Base-by-base conservation (phyloP, 768 basidiomycete species). In the Suillus occidentalis region DNA sequence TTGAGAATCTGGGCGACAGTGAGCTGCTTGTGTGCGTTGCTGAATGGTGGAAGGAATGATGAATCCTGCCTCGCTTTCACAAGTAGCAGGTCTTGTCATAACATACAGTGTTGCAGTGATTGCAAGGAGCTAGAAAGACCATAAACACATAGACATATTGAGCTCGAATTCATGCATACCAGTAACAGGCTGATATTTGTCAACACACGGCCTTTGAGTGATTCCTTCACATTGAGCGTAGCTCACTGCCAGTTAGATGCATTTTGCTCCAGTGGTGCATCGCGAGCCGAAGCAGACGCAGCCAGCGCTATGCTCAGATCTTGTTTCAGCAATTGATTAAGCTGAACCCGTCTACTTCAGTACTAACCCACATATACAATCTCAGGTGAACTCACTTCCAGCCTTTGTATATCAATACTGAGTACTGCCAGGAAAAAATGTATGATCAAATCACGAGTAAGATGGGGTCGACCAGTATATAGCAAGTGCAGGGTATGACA, bases 351-450 rank as follows among this genome's bases (percentile, higher is more conserved):
- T 43, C 12, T 61, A 22, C 45, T 62, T 76, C 61, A 74, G 69
- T 13, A 16, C 52, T 5, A 7, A 57, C 62, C 36, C 31, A 59
- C 57, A 25, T 16, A 42, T 42, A 14, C 20, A 56, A 42, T 20
- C 43, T 40, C 8, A 7, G n/a, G 9, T 37, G 64, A 34, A 78
- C 83, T 58, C 70, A 87, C 89, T 80, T 97, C 97, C 34, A 99
- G 78, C 55, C 97, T 87, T 69, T 97, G 95, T 55, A 98, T 88
- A 79, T 99, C 97, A 69, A 99, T 97, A 0, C 94, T 95, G 28
- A 99, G 80, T 34, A 97, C 95, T 7, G 96, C 92, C 68, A 96
- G 82, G 78, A 97, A 98, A 79, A 98, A 97, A 63, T 83, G 84
- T 62, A 94, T 4, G 31, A 31, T 28, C 28, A n/a, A 28, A 28